Evolutionary conservation across 2,329 filamentous ascomycete species (phyloP).

Genomic region (Akanthomyces lecanii): DNA sequence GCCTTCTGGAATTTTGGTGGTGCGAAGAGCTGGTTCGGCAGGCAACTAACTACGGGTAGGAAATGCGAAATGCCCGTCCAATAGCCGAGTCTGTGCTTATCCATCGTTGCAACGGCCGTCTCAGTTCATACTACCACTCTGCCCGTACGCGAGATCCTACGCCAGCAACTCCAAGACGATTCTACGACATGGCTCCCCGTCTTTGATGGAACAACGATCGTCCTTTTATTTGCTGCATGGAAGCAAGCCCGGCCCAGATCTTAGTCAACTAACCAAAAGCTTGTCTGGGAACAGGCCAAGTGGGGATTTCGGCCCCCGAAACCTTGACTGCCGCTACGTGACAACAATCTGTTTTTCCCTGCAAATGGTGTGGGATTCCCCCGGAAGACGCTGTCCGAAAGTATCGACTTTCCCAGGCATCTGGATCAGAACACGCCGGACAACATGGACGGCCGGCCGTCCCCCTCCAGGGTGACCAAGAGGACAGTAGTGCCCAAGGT

Average conservation of each 20-base stretch:
- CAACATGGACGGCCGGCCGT: constrained; percentile 13
- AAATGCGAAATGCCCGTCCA: not conserved
- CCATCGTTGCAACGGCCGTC: not conserved
- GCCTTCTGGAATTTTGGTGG: not conserved
- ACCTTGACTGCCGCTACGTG: constrained; percentile 1
- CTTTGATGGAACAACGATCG: not conserved
- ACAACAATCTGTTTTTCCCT: constrained; percentile 5
- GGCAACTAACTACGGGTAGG: no score
- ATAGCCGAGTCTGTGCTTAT: not conserved
- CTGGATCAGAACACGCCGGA: not conserved
- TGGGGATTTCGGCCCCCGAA: constrained; percentile 10
- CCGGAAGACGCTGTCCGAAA: constrained; percentile 13
- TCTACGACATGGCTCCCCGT: not conserved
- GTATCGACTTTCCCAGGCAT: constrained; percentile 8
- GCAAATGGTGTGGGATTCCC: constrained; percentile 11
- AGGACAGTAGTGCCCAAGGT: constrained; percentile 13
- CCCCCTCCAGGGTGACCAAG: constrained; percentile 14
- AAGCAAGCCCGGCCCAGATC: not conserved
- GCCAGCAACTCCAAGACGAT: not conserved
- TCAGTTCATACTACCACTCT: not conserved
- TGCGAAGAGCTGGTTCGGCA: not conserved
- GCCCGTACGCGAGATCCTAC: not conserved
- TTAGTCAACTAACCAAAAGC: constrained; percentile 10
- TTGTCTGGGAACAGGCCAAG: constrained; percentile 8
- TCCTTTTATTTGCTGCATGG: not conserved